Base-by-base conservation (phyloP, 1,139 yeast genomes). In the Taphrina sp. region DNA sequence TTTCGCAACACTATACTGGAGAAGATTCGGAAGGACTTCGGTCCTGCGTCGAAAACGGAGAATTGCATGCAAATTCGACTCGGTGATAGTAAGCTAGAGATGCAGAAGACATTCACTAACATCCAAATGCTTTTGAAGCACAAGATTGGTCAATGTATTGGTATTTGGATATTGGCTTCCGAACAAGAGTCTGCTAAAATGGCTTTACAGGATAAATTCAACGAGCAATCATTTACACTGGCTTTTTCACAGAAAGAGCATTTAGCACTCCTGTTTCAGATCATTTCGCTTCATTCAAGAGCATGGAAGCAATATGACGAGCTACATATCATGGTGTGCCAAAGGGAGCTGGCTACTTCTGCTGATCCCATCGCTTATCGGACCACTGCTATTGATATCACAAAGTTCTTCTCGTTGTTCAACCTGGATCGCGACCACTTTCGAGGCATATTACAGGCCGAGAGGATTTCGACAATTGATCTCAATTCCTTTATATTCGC, bases 11-110 rank as follows among this genome's bases (percentile, higher is more conserved):
- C 82, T 3, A 74, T 80, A 0, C 78, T 77, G 64, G 85, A 84
- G 61, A 87, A 88, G 65, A 69, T 88, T 54, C 77, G 75, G 58
- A 65, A 74, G 1, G 95, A 88, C 65, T 87, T 86, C 67, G 82
- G 79, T 56, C 61, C 68, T 7, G 61, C 69, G 14, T 69, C 69
- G 47, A 64, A 63, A 29, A 29, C 16, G 23, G 74, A 71, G 39
- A 63, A 73, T 22, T 70, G 72, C 55, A 61, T 70, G 31, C 74
- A 67, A 57, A 56, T 69, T n/a, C 58, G 64, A 8, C 61, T 63
- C 58, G 74, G 73, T 39, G 66, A 66, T 7, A 74, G 74, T 59
- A 66, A 72, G 1, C 68, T 70, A 8, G 71, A 71, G 1, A 62
- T 70, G 29, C 69, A 65, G 34, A 24, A 44, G 37, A 56, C 53